phyloP scores from a whole-genome alignment of 2,329 filamentous ascomycete species.

The Aspergillus oerlinghausenensis region DNA sequence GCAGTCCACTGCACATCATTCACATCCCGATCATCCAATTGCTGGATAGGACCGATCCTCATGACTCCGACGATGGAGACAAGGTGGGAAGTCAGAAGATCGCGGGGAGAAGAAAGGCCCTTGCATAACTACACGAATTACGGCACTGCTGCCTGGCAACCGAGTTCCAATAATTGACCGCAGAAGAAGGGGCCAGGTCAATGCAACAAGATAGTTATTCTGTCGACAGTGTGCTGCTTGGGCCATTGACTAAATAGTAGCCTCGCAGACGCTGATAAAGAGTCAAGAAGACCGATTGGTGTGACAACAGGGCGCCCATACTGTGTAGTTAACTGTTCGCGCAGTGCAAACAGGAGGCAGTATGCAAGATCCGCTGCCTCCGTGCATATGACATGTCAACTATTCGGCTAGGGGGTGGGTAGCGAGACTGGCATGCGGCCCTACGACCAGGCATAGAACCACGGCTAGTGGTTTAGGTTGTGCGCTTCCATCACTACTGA shows the following conservation, averaged over 20 bases:
- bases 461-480: neutral
- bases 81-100: neutral
- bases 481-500: neutral
- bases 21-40: neutral
- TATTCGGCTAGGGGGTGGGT: constrained; percentile 10
- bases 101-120: neutral
- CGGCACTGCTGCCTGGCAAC: neutral
- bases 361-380: constrained; percentile 18
- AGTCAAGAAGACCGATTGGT: neutral
- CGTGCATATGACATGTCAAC: constrained; percentile 33
- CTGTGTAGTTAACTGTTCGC: neutral
- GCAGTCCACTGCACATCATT: neutral
- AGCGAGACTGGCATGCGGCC: constrained; percentile 10
- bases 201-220: neutral
- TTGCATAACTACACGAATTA: neutral
- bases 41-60: neutral
- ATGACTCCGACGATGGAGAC: neutral
- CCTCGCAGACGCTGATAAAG: neutral
- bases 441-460: constrained; percentile 1
- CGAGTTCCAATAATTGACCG: neutral
- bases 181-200: neutral
- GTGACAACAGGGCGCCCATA: neutral
- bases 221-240: neutral
- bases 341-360: neutral
- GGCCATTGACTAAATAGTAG: neutral